Base-by-base conservation (phyloP, 352 stramenopile species). In the Globisporangium radiosum region DNA sequence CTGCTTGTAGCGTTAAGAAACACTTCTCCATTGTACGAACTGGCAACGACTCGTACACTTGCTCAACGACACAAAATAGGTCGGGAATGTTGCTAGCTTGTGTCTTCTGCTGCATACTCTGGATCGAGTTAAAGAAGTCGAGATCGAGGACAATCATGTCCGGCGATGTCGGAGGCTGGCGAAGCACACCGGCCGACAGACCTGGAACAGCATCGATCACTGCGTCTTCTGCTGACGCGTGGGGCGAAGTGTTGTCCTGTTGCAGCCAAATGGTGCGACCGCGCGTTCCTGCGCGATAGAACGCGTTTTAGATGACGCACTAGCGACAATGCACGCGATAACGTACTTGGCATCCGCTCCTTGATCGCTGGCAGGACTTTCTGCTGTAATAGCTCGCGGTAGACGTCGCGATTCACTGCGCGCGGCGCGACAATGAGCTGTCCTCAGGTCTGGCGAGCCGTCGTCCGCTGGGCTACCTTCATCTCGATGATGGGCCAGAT, bases 71-170 rank as follows among this genome's bases (percentile, higher is more conserved):
- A 7, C 1, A 36, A 51, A 66, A 56, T 15, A 66, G 54, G 13
- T 40, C 0, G 25, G 52, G 48, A 9, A 62, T 33, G 5, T 5
- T 43, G 19, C 52, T 49, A 0, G 50, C 53, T 0, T 48, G 15
- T 37, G 56, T 60, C 5, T 59, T 43, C 38, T 63, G 38, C 38
- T 67, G 56, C 0, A 67, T 0, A 8, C 55, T 54, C 19, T 67
- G 56, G 42, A 63, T 62, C 1, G 56, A 38, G 5, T 49, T 40
- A 9, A 63, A 63, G 52, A 60, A 67, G 8, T 42, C 61, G 40
- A 60, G 51, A 17, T 67, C 43, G 3, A 67, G n/a, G 14, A 57
- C 51, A 51, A 59, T 66, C 8, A 66, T 37, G 51, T 67, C 55
- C 2, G 55, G 51, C 6, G 55, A 60, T 3, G 44, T 55, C 36